Conservation (phyloP, 2,329 filamentous ascomycete genomes). For the Tricladium varicosporioides region DNA sequence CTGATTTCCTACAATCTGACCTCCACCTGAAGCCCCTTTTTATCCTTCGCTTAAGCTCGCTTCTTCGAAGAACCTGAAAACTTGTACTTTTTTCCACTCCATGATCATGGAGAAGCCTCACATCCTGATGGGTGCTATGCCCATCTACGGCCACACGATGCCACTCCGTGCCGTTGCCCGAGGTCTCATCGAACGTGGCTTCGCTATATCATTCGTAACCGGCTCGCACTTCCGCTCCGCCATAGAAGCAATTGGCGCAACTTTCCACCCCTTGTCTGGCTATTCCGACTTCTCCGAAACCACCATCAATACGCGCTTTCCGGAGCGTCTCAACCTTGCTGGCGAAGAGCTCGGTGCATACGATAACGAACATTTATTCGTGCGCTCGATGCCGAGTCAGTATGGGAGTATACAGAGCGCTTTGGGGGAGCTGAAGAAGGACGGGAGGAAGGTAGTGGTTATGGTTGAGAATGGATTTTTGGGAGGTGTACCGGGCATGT, state of each 20-base stretch:
- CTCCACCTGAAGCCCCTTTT: background rate
- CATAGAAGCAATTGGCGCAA: slow-evolving; percentile 38
- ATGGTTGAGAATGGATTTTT: slow-evolving; percentile 40
- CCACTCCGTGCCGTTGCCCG: slow-evolving; percentile 14
- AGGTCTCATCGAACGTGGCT: slow-evolving; percentile 36
- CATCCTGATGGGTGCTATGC: background rate
- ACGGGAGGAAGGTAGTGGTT: slow-evolving; percentile 40
- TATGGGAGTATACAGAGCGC: slow-evolving; percentile 34
- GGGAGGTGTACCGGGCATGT: slow-evolving; percentile 37
- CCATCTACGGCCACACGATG: slow-evolving; percentile 15
- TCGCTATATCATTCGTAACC: slow-evolving; percentile 42
- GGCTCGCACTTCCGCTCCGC: slow-evolving; percentile 36
- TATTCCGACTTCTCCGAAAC: slow-evolving; percentile 18
- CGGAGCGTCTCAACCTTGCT: slow-evolving; percentile 1
- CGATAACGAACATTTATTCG: slow-evolving; percentile 37
- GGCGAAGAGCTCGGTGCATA: slow-evolving; percentile 29
- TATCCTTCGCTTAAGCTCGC: background rate
- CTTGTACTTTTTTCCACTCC: background rate
- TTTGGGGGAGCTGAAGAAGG: slow-evolving; percentile 36
- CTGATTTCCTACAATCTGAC: background rate
- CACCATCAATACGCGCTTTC: background rate
- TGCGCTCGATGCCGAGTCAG: slow-evolving; percentile 33
- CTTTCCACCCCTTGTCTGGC: slow-evolving; percentile 33
- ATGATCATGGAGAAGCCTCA: background rate
- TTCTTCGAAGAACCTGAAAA: background rate